These are phyloP conservation scores for Cadophora malorum DNA, from an alignment of 2,329 filamentous ascomycete species.

Conservation along the genomic window DNA sequence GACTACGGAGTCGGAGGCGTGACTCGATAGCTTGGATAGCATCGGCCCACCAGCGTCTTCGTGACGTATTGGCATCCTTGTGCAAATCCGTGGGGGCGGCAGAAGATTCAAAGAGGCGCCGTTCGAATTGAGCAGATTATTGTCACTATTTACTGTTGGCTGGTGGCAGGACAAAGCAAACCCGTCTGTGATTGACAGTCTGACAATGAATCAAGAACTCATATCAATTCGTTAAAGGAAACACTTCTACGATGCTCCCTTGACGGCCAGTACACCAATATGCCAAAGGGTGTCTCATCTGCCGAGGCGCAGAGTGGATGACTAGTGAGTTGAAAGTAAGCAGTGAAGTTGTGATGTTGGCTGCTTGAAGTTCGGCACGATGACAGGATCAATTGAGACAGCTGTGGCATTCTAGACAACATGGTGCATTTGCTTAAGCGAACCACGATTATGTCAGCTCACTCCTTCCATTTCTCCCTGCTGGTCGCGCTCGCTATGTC, in stretches of 20 bases:
- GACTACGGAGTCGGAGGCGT: constrained; percentile 1
- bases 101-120: neutral
- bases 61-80: constrained; percentile 15
- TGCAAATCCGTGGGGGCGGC: neutral
- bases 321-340: neutral
- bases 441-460: neutral
- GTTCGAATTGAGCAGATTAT: neutral
- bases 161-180: neutral
- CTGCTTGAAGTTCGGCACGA: neutral
- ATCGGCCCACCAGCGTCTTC: constrained; percentile 3
- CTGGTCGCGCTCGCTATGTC: neutral
- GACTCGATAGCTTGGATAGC: constrained; percentile 11
- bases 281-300: neutral
- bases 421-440: neutral
- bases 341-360: neutral
- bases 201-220: neutral
- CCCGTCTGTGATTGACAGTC: neutral
- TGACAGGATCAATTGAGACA: neutral
- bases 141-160: neutral
- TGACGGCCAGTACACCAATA: neutral
- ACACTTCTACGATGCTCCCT: neutral
- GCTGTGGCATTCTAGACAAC: neutral
- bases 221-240: neutral
- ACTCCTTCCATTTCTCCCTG: neutral
- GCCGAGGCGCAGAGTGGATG: too few relatives aligned